These are phyloP conservation scores for Lentithecium fluviatile DNA, from an alignment of 495 filamentous ascomycete species.

Conservation along the genomic window DNA sequence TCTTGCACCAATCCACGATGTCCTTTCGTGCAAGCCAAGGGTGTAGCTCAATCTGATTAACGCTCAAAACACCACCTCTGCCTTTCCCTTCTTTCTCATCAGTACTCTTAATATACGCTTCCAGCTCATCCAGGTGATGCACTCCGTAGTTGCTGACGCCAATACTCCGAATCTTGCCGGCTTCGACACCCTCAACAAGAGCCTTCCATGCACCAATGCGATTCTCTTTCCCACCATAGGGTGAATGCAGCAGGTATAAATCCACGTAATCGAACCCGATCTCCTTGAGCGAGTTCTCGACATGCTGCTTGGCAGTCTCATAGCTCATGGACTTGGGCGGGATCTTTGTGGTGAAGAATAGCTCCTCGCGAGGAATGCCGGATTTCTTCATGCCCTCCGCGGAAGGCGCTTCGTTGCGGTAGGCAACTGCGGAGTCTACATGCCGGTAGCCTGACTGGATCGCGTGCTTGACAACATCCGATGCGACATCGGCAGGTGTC, in stretches of 20 bases:
- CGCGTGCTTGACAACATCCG: constrained; percentile 60
- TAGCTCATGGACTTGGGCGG: constrained; percentile 50
- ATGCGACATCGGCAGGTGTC: constrained; percentile 59
- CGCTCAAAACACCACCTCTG: constrained; percentile 70
- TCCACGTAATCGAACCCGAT: constrained; percentile 63
- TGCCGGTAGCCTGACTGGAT: constrained; percentile 72
- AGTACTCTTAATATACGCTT: constrained; percentile 68
- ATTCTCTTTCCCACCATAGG: constrained; percentile 56
- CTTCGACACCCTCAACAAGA: constrained; percentile 60
- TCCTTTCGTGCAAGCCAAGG: constrained; percentile 79
- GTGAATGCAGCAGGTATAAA: constrained; percentile 60
- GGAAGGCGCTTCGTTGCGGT: constrained; percentile 67
- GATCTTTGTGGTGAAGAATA: constrained; percentile 77
- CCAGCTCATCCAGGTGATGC: constrained; percentile 68
- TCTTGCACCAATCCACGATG: constrained; percentile 71
- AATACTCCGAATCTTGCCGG: constrained; percentile 62
- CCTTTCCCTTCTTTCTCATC: constrained; percentile 61
- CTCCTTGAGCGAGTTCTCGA: constrained; percentile 53
- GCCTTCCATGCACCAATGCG: constrained; percentile 66
- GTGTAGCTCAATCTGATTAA: constrained; percentile 88
- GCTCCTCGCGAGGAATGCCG: constrained; percentile 58
- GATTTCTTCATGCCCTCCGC: constrained; percentile 60
- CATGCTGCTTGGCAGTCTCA: constrained; percentile 49
- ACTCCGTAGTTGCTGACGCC: constrained; percentile 70
- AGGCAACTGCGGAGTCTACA: constrained; percentile 71